Base-by-base conservation (phyloP, 2,329 filamentous ascomycete genomes). In the Aureobasidium uvarum region DNA sequence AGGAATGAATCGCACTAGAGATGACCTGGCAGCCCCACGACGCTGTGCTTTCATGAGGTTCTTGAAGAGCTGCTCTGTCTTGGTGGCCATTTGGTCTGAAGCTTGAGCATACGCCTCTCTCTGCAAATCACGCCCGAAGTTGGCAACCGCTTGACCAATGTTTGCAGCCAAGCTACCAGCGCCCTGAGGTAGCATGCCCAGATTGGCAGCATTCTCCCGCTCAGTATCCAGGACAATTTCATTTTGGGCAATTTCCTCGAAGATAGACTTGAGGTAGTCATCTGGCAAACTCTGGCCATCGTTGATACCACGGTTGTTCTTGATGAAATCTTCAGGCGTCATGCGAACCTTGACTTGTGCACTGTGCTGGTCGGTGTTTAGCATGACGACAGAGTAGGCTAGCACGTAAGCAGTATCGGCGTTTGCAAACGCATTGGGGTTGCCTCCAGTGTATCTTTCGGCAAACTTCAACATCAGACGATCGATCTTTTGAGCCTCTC, bases 391-490 rank as follows among this genome's bases (percentile, higher is more conserved):
- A 0, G 94, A 98, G 77, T 99, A 99, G 0, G 92, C 89, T 43
- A 99, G 82, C 10, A 99, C 92, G 71, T 99, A 99, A 16, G 95
- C 94, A 0, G 96, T 99, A 75, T 99, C 96, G 1, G 95, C 96
- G 73, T 98, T 99, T 41, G 95, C 95, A 77, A 96, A 99, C 1
- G 95, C 94, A 73, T 96, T 96, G 0, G 95, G 95, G 71, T 99
- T 99, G 36, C 93, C 93, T 67, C 89, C 89, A 60, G 96, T 90
- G 75, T 99, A 99, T 67, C 94, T 88, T 77, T 98, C 94, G 11
- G 95, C 95, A 78, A 98, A 99, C 76, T 99, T 99, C 70, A 99
- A 81, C 95, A 99, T 98, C 78, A 98, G 96, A 55, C 95, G 91
- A 86, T 99, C 95, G 70, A 99, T 99, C 81, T 99, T 99, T 75